Percentiles rank a stretch among this genome's conserved stretches.
Conservation (phyloP, 108 stramenopile species). For the Fragilariopsis cylindrus region DNA sequence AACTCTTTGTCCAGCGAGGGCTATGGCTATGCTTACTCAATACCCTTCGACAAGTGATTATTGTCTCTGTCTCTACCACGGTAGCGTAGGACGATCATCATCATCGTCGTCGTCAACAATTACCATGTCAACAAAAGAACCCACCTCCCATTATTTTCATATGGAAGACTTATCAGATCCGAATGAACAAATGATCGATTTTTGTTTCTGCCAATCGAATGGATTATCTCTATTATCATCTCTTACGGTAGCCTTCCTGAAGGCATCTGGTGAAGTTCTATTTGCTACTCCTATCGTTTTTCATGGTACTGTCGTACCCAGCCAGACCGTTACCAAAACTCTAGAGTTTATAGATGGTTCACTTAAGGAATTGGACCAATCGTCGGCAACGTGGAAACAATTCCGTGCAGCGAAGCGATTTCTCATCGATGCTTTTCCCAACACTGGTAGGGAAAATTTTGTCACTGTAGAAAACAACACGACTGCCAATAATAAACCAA, state of each 20-base stretch:
- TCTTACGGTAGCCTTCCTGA: slow-evolving; percentile 56
- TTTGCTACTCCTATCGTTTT: slow-evolving; percentile 72
- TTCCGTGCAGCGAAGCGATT: slow-evolving; percentile 35
- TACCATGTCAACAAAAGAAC: slow-evolving; percentile 33
- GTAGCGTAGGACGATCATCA: slow-evolving; percentile 20
- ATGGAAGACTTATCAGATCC: slow-evolving; percentile 40
- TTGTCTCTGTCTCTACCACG: slow-evolving; percentile 35
- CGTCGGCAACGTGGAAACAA: slow-evolving; percentile 36
- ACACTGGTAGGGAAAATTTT: slow-evolving; percentile 24
- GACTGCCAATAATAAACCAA: background rate
- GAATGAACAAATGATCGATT: slow-evolving; percentile 41
- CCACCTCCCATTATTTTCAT: slow-evolving; percentile 20
- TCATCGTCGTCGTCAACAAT: background rate
- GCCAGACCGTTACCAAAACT: slow-evolving; percentile 34
- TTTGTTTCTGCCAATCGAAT: slow-evolving; percentile 52
- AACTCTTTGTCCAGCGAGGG: slow-evolving; percentile 35
- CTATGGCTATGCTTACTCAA: slow-evolving; percentile 46
- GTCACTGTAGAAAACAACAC: slow-evolving; percentile 15
- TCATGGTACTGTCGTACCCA: slow-evolving; percentile 59
- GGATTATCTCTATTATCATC: slow-evolving; percentile 45
- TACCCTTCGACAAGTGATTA: slow-evolving; percentile 32
- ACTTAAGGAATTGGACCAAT: slow-evolving; percentile 29
- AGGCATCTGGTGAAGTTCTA: slow-evolving; percentile 53
- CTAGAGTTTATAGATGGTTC: slow-evolving; percentile 33
- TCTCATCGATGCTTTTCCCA: slow-evolving; percentile 48